Conservation (phyloP, 106 monocot genomes). For the Dioscorea alata region DNA sequence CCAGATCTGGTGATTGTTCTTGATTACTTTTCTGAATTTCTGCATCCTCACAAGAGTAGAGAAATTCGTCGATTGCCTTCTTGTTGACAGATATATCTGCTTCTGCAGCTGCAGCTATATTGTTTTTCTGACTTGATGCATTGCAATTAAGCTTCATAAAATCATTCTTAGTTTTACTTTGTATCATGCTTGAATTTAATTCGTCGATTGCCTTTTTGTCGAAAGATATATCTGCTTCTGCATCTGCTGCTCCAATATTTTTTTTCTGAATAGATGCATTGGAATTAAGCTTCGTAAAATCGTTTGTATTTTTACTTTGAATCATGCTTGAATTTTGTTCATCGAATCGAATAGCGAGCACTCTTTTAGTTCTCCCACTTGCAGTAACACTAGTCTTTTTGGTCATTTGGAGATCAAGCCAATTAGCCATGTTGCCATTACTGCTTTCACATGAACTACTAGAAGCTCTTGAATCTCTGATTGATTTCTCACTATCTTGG, state of each 20-base stretch:
- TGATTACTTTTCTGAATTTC: slow-evolving; percentile 3
- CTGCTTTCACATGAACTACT: neutral
- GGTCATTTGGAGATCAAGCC: slow-evolving; percentile 17
- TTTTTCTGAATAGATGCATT: neutral
- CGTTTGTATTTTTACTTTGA: neutral
- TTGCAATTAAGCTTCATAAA: neutral
- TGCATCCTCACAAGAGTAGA: neutral
- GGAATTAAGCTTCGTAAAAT: neutral
- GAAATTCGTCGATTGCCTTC: neutral
- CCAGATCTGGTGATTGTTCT: neutral
- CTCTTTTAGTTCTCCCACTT: slow-evolving; percentile 10
- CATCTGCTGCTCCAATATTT: slow-evolving; percentile 1
- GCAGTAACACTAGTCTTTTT: neutral
- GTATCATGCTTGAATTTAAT: no score
- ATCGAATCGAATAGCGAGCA: slow-evolving; percentile 7
- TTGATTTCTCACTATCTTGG: slow-evolving; percentile 29
- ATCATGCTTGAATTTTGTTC: slow-evolving; percentile 1
- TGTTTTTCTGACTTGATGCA: neutral
- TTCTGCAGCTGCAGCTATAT: neutral
- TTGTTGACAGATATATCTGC: neutral
- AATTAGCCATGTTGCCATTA: slow-evolving; percentile 7
- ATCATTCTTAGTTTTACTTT: no score
- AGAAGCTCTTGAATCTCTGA: neutral
- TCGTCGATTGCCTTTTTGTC: no score
- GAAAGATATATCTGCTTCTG: neutral